A percentile compares a stretch with the other conserved stretches of the same genome.
Conservation (phyloP, 1,284 basidiomycete species). For the Cutaneotrichosporon daszewskae region DNA sequence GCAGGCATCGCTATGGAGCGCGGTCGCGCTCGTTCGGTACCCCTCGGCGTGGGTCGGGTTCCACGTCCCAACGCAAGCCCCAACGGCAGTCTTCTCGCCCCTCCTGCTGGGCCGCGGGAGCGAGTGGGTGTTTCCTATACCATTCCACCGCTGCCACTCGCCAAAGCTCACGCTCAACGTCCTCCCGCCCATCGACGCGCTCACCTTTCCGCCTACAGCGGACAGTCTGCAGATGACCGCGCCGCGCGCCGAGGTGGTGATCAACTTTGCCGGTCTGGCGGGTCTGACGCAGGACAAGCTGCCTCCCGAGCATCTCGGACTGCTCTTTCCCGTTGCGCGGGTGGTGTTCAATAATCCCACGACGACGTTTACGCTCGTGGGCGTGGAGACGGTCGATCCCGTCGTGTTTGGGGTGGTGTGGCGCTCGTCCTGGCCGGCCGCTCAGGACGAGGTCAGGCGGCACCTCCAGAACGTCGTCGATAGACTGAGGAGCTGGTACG, state of each 20-base stretch:
- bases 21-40: too few species aligned
- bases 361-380: neutral
- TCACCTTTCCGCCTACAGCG: neutral
- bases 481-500: neutral
- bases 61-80: too few species aligned
- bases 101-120: neutral
- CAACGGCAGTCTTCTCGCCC: conserved; percentile 1
- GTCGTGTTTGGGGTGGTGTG: neutral
- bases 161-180: neutral
- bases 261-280: neutral
- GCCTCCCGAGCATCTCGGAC: neutral
- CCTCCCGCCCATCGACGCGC: neutral
- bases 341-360: conserved; percentile 1
- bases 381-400: neutral
- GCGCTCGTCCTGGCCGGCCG: neutral
- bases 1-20: too few species aligned
- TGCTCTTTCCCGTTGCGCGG: neutral
- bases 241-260: conserved; percentile 8
- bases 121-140: neutral
- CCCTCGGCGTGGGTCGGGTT: too few species aligned
- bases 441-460: neutral
- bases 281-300: neutral
- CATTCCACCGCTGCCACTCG: neutral
- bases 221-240: neutral
- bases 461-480: neutral